These are phyloP conservation scores for Astragalus glycyphyllos DNA, from an alignment of 306 rosid genomes.

Conservation along the genomic window DNA sequence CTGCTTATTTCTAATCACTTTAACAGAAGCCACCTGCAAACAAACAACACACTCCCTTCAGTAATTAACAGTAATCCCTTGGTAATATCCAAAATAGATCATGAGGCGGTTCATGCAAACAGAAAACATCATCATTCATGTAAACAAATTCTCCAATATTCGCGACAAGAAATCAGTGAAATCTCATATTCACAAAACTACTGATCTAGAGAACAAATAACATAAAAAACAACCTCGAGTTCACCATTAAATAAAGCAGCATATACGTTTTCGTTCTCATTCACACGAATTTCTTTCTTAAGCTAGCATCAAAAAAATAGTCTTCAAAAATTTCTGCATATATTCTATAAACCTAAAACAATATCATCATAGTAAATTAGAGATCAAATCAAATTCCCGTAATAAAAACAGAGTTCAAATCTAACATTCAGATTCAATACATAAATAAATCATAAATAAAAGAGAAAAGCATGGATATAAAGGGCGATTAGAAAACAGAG, in stretches of 20 bases:
- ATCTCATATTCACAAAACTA: neutral
- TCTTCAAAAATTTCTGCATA: neutral
- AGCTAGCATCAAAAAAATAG: neutral
- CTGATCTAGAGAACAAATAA: neutral
- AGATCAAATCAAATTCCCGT: too few relatives aligned
- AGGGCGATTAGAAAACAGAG: neutral
- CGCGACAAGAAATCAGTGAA: neutral
- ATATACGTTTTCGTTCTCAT: neutral
- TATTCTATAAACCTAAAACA: neutral
- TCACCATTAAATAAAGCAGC: neutral
- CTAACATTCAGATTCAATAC: neutral
- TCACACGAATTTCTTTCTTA: neutral
- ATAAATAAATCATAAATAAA: neutral
- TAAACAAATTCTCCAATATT: neutral
- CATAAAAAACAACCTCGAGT: neutral
- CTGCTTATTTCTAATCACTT: slow-evolving; percentile 88
- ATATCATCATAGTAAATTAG: neutral
- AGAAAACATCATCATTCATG: neutral
- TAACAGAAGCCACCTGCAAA: slow-evolving; percentile 64
- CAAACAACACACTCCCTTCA: slow-evolving; percentile 13
- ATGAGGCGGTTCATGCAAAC: neutral
- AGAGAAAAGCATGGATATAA: neutral
- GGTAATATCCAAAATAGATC: neutral
- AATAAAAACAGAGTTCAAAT: neutral
- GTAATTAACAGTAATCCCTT: neutral